A percentile compares a stretch with the other conserved stretches of the same genome.
Conservation (phyloP, 257 asterid species). For the Sherardia arvensis region DNA sequence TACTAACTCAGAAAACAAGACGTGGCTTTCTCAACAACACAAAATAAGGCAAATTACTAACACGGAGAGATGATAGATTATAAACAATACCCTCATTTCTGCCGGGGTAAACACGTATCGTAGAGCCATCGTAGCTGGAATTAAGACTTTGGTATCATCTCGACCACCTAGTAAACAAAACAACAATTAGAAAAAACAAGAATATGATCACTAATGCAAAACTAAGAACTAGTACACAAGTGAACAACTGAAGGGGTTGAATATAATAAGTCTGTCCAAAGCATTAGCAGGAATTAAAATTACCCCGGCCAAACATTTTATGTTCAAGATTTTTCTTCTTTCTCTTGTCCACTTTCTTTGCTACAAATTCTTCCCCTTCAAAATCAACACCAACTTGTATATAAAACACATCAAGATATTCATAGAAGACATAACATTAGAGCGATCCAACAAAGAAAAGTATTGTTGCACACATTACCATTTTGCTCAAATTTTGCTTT, state of each 20-base stretch:
- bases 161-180: slow-evolving; percentile 71
- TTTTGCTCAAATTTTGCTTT: slow-evolving; percentile 90
- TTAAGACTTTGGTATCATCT: slow-evolving; percentile 68
- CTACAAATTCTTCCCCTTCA: slow-evolving; percentile 66
- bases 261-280: not conserved
- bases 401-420: not conserved
- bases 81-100: slow-evolving; percentile 63
- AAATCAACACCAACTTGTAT: no score
- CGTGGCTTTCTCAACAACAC: not conserved
- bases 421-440: not conserved
- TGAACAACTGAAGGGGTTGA: not conserved
- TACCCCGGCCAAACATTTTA: slow-evolving; percentile 99
- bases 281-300: slow-evolving; percentile 13
- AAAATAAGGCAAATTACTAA: not conserved
- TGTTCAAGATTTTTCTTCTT: slow-evolving; percentile 88
- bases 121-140: slow-evolving; percentile 77
- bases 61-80: not conserved
- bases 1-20: not conserved
- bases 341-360: slow-evolving; percentile 79
- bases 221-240: not conserved
- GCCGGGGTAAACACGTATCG: slow-evolving; percentile 88
- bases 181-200: slow-evolving; percentile 11
- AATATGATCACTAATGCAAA: not conserved
- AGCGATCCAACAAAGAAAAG: slow-evolving; percentile 13
- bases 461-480: slow-evolving; percentile 39